Base-by-base conservation (phyloP, 768 basidiomycete genomes). In the Pulveroboletus sp. region DNA sequence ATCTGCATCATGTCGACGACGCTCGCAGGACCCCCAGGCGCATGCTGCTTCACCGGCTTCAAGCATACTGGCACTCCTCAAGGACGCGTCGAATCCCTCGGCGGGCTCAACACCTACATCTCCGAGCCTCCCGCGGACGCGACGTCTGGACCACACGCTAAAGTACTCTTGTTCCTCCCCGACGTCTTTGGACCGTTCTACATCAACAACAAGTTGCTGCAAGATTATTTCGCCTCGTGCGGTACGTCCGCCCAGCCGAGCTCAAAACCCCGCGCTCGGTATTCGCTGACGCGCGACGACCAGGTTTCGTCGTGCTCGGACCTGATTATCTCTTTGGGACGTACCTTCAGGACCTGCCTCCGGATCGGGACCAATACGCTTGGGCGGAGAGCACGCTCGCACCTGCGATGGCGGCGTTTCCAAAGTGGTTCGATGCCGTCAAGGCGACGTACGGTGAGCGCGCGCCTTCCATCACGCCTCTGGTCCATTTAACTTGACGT, bases 241-340 rank as follows among this genome's bases (percentile, higher is more conserved):
- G 83, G 83, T 83, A 32, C 4, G 68, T 59, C 29, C 14, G 12
- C 9, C 5, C 11, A 7, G 27, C 27, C 8, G 9, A 29, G 3
- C 12, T 24, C 16, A n/a, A 7, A 22, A 16, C n/a, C 5, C 9
- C 8, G 16, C 27, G 6, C 12, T 29, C 12, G 27, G 6, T 12
- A 29, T 29, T 29, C 11, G 38, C 19, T 11, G 20, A 17, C 5
- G 35, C 17, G 8, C 19, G 35, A 17, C 10, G 19, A 7, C 16
- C 11, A 84, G 82, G 82, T 0, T 84, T 77, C 61, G 57, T 73
- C 43, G 79, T 84, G 1, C 60, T 83, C 7, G 81, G 79, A 2
- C 70, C 78, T 7, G 83, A 85, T 55, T 84, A 81, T 55, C 80
- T 84, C 64, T 73, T 80, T 49, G 81, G 81, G 6, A 71, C 75